phyloP scores from a whole-genome alignment of 495 filamentous ascomycete species.

The Beverwykella pulmonaria region DNA sequence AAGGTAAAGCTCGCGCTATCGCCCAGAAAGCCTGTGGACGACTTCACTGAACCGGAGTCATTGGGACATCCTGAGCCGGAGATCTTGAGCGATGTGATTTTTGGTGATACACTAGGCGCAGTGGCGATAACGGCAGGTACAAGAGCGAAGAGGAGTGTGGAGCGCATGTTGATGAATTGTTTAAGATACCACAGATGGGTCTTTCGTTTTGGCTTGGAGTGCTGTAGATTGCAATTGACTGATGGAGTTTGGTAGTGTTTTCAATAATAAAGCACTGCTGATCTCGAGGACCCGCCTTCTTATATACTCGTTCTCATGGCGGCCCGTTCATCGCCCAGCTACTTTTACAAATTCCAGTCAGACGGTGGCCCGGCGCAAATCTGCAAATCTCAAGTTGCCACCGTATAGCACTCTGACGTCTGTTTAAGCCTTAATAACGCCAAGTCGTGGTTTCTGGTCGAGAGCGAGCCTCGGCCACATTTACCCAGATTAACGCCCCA shows the following conservation, averaged over 20 bases:
- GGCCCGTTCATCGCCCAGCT: background rate
- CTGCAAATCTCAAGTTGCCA: conserved; percentile 19
- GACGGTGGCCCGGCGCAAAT: background rate
- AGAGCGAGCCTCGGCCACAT: conserved; percentile 9
- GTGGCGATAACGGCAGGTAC: background rate
- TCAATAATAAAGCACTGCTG: background rate
- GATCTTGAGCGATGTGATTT: conserved; percentile 7
- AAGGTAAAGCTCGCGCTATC: conserved; percentile 22
- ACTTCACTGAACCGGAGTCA: conserved; percentile 15
- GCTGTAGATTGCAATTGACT: background rate
- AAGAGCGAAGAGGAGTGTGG: conserved; percentile 13
- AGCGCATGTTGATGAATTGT: conserved; percentile 16
- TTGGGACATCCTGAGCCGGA: conserved; percentile 29
- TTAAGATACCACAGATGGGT: background rate
- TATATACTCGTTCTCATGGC: conserved; percentile 8
- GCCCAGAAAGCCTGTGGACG: background rate
- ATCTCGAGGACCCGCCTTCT: background rate
- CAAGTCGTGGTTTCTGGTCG: background rate
- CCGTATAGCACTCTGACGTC: conserved; percentile 31
- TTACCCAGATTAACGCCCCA: conserved; percentile 23
- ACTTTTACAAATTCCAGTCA: background rate
- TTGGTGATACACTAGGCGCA: conserved; percentile 1
- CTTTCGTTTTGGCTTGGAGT: background rate
- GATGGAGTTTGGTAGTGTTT: background rate
- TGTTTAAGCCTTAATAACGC: conserved; percentile 17